Conservation (phyloP, 2,329 filamentous ascomycete species). For the Capronia epimyces region DNA sequence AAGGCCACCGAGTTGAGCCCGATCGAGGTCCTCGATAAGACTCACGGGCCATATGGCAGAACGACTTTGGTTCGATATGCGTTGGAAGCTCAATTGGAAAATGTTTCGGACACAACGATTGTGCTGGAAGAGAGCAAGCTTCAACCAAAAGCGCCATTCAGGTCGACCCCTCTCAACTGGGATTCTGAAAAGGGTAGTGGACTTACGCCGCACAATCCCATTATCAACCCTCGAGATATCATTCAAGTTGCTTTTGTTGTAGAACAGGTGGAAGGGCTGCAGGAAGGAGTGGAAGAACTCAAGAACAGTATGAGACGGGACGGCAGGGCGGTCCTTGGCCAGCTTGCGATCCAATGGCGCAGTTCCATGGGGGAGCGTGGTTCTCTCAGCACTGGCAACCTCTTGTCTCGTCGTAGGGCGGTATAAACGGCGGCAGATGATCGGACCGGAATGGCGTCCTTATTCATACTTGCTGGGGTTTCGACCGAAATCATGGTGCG, state of each 20-base stretch:
- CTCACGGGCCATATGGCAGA: constrained; percentile 42
- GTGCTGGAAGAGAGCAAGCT: constrained; percentile 56
- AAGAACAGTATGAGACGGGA: constrained; percentile 38
- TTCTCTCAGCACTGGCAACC: constrained; percentile 78
- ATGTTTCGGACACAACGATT: constrained; percentile 78
- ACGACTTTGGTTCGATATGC: constrained; percentile 54
- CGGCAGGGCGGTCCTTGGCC: constrained; percentile 63
- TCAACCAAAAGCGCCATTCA: constrained; percentile 36
- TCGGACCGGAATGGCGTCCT: neutral
- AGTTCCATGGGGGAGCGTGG: constrained; percentile 85
- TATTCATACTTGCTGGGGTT: neutral
- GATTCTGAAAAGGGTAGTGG: constrained; percentile 36
- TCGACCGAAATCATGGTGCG: constrained; percentile 15
- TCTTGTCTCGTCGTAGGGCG: constrained; percentile 45
- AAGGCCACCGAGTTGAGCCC: constrained; percentile 66
- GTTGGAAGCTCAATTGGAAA: constrained; percentile 91
- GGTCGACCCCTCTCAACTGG: constrained; percentile 52
- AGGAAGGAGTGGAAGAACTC: constrained; percentile 48
- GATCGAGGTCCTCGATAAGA: constrained; percentile 42
- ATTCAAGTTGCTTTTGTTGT: constrained; percentile 60
- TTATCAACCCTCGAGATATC: constrained; percentile 58
- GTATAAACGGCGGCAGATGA: neutral
- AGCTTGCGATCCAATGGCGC: constrained; percentile 81
- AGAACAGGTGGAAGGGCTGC: constrained; percentile 48
- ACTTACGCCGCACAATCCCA: constrained; percentile 37